Evolutionary conservation across 164 flowering plant species (phyloP), one percentile per base, ranked within the genome.

Genomic region (Vitis riparia): DNA sequence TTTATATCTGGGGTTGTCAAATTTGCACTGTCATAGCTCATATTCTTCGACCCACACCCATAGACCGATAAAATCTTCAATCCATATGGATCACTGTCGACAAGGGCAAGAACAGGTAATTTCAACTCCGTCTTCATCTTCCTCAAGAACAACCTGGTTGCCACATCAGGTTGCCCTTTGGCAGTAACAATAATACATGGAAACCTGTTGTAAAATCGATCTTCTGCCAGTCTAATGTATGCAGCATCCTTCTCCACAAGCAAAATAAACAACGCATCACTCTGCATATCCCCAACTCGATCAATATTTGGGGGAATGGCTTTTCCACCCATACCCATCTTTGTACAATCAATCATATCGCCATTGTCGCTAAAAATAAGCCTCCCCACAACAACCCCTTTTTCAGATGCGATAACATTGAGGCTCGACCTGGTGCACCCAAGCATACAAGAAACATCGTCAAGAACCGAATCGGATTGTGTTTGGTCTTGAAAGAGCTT

Each of bases 221-320:
- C 99, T 76, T 95, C 99, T 0, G 99, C 98, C 55, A 95, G 68
- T 29, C 99, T 68, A 79, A 93, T 93, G 59, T 89, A 95, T 1
- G 99, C 99, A 9, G 98, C 99, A 71, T 95, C 99, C 79, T 95
- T 95, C 83, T 95, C 99, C 4, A 95, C 98, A 57, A 95, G 76
- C 6, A 95, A 80, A 5, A 96, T 88, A 63, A 96, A 96, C 79
- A 90, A 64, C 1, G 99, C 99, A 76, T 96, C 99, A 63, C 95
- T 90, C 76, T 77, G 75, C 92, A 95, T 89, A 71, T 90, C 97
- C 17, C 93, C 92, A 44, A 96, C 99, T 10, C 99, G 61, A 65
- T 96, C 97, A 44, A 96, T 93, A 63, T 96, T 96, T 0, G 99
- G 99, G 1, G 97, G 99, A 23, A 96, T 96, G 2, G 99, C 98